Base-by-base conservation (phyloP, 192 early-diverging fungal species). In the Oehlia diaphana region DNA sequence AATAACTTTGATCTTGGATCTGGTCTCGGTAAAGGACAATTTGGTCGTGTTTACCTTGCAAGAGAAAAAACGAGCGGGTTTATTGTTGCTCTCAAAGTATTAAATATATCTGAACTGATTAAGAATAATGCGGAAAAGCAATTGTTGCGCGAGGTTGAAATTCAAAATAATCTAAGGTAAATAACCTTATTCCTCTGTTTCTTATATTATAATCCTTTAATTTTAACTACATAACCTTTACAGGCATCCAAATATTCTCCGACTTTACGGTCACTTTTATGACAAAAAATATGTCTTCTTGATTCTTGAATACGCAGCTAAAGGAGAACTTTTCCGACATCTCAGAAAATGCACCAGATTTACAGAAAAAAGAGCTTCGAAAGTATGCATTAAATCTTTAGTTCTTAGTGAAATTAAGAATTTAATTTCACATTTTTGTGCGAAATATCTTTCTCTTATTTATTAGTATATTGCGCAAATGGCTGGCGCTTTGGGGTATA, bases 251-350 rank as follows among this genome's bases (percentile, higher is more conserved):
- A 93, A 99, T 83, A 97, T 99, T 79, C 87, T 99, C 14, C 89
- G 97, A n/a, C 85, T 99, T 13, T 97, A 92, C 78, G 96, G 96
- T 3, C 98, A 97, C 82, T 99, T 99, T 83, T 94, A 98, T 86
- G 97, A 99, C 78, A 88, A 91, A 62, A 97, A 94, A 76, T 90
- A 95, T 23, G 93, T 98, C 2, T 97, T 95, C 78, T 81, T 99
- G 76, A 96, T 99, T 33, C 88, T 99, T 2, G 97, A 99, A 82
- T 98, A 95, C 82, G 97, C 97, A n/a, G 91, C 94, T 14, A 88
- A 93, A 47, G 97, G 97, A 13, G 97, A 98, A 85, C 81, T 99
- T 80, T 98, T 96, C 88, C 94, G 93, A 81, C 86, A 91, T 69
- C 84, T 99, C 69, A 87, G 88, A 80, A 92, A 91, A 78, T 83